Conservation (phyloP, 208 protist genomes). For the Acanthamoeba healyi region DNA sequence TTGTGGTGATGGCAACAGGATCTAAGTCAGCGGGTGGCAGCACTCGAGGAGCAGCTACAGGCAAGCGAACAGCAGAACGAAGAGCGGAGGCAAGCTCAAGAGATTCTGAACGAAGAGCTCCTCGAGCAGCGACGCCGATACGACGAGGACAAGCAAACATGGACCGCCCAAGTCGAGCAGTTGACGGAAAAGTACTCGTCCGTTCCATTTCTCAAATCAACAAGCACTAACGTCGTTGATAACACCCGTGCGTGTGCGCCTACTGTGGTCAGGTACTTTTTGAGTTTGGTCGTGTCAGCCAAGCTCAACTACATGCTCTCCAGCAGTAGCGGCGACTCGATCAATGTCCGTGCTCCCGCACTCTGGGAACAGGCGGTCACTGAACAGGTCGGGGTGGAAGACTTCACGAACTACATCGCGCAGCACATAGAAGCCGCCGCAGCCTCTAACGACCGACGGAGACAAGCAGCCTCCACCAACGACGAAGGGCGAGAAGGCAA, state of each 20-base stretch:
- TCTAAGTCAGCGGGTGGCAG: not conserved
- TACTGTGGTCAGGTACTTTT: not conserved
- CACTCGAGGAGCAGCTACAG: not conserved
- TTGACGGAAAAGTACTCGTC: slow-evolving; percentile 5
- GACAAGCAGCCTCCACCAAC: too few relatives aligned
- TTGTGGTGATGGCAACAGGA: not conserved
- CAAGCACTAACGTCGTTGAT: too few relatives aligned
- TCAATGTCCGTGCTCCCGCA: not conserved
- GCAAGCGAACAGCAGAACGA: slow-evolving; percentile 9
- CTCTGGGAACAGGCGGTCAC: not conserved
- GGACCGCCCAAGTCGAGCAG: not conserved
- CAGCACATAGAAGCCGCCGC: not conserved
- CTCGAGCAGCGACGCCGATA: not conserved
- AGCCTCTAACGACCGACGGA: not conserved
- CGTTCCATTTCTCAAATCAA: too few relatives aligned
- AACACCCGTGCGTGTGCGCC: too few relatives aligned
- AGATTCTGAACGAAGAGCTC: slow-evolving; percentile 5
- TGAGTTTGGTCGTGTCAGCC: not conserved
- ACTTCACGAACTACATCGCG: not conserved
- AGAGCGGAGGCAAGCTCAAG: not conserved
- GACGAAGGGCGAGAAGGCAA: not conserved
- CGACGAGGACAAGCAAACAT: not conserved
- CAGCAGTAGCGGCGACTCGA: not conserved
- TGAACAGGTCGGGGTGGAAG: not conserved
- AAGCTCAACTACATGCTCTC: slow-evolving; percentile 52